Evolutionary conservation across 2,329 filamentous ascomycete species (phyloP), one percentile per base, ranked within the genome.

Genomic region (Cryphonectria radicalis): DNA sequence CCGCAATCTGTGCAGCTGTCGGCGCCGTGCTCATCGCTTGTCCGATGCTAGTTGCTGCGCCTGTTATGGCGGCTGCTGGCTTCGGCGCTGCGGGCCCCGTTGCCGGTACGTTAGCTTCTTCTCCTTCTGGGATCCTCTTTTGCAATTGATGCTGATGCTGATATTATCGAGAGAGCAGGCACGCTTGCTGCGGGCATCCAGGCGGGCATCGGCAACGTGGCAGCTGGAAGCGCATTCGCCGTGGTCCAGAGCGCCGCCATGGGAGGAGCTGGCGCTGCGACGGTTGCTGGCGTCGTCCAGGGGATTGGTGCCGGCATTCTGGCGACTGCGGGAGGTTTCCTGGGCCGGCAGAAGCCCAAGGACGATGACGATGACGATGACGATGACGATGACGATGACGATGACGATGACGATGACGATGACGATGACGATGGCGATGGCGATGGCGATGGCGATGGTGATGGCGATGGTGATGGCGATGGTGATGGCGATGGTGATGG

Each of bases 161-260:
- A 5, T 70, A 40, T 43, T 64, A 67, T 22, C 72, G 46, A 50
- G 46, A 50, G 46, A n/a, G 40, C 62, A 78, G 77, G 73, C 7
- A 74, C 77, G 0, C n/a, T 74, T 0, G 77, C 77, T 1, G 73
- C 77, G 0, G 67, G 40, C 3, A 37, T 65, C 25, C 73, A 77
- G n/a, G 46, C 69, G 37, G 57, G 28, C 4, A 62, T 73, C 50
- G 71, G 73, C 62, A 75, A 73, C 11, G 74, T 76, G 1, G 74
- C 42, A 1, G 74, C 72, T 1, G 74, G 75, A 0, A 74, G 76
- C 42, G 3, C 28, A 3, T 77, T 77, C 32, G 74, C 77, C 1
- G 68, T 60, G 0, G n/a, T 74, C 7, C 75, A 74, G 65, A 77
- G 76, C 63, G 76, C 76, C 0, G 77, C 72, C 0, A 75, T 75